These are phyloP conservation scores for Ilex asprella DNA, from an alignment of 257 asterid genomes.

Conservation along the genomic window DNA sequence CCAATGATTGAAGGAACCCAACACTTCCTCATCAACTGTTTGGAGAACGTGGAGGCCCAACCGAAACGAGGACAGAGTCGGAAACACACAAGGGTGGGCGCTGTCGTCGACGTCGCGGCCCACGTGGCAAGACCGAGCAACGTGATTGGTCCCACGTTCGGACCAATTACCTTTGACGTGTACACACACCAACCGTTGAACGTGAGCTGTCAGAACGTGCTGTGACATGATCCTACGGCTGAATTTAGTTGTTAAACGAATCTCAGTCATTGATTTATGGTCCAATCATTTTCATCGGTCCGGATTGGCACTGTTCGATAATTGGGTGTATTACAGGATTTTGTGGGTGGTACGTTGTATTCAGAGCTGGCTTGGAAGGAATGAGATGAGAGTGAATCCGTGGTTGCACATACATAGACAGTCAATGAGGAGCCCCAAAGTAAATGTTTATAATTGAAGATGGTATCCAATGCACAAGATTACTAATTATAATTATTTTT, in stretches of 20 bases:
- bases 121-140: conserved; percentile 57
- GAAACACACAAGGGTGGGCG: background rate
- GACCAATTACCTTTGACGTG: too few species aligned
- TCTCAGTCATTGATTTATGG: conserved; percentile 23
- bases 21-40: too few species aligned
- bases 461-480: too few species aligned
- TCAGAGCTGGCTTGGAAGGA: background rate
- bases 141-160: conserved; percentile 50
- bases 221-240: conserved; percentile 26
- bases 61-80: conserved; percentile 30
- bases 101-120: conserved; percentile 24
- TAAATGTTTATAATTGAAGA: too few species aligned
- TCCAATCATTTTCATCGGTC: conserved; percentile 26
- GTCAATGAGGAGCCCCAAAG: too few species aligned
- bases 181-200: background rate
- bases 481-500: too few species aligned
- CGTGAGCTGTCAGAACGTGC: conserved; percentile 40
- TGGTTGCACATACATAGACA: too few species aligned
- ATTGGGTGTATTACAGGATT: conserved; percentile 15
- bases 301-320: background rate
- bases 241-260: conserved; percentile 1
- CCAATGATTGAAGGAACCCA: too few species aligned
- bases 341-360: conserved; percentile 22
- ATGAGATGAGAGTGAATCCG: too few species aligned
- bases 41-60: too few species aligned